A percentile compares a stretch with the other conserved stretches of the same genome.
Evolutionary conservation across 257 asterid species (phyloP).

Genomic region (Agastache rugosa): DNA sequence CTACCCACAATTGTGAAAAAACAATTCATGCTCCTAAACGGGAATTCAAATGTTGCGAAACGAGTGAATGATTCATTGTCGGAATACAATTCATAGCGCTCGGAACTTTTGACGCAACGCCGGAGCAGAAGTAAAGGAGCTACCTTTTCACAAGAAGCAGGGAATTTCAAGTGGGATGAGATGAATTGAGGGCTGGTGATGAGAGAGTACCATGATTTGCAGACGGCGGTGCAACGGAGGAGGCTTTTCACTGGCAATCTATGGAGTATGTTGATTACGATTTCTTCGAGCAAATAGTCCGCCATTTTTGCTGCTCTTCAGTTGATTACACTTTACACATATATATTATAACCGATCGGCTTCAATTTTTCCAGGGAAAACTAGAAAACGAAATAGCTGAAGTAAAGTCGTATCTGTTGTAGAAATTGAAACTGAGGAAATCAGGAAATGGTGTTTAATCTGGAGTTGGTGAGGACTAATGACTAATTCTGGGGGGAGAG

Average conservation of each 20-base stretch:
- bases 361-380: not conserved
- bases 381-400: not conserved
- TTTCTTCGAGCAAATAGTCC: conserved; percentile 41
- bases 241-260: conserved; percentile 47
- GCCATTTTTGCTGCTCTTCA: conserved; percentile 37
- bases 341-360: not conserved
- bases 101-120: conserved; percentile 35
- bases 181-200: conserved; percentile 48
- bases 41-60: conserved; percentile 32
- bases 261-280: conserved; percentile 51
- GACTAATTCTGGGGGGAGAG: not conserved
- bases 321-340: not conserved
- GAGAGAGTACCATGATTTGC: conserved; percentile 54
- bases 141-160: not conserved
- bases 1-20: conserved; percentile 55
- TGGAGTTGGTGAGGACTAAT: not conserved
- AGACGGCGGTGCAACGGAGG: conserved; percentile 55
- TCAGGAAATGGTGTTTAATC: not conserved
- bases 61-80: conserved; percentile 36
- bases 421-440: not conserved
- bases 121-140: conserved; percentile 42
- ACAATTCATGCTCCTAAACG: conserved; percentile 45
- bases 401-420: not conserved
- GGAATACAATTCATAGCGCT: conserved; percentile 42
- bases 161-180: conserved; percentile 45